Percentiles rank a stretch among this genome's conserved stretches.
Conservation (phyloP, 805 yeast genomes). For the Tetrapisispora phaffii region DNA sequence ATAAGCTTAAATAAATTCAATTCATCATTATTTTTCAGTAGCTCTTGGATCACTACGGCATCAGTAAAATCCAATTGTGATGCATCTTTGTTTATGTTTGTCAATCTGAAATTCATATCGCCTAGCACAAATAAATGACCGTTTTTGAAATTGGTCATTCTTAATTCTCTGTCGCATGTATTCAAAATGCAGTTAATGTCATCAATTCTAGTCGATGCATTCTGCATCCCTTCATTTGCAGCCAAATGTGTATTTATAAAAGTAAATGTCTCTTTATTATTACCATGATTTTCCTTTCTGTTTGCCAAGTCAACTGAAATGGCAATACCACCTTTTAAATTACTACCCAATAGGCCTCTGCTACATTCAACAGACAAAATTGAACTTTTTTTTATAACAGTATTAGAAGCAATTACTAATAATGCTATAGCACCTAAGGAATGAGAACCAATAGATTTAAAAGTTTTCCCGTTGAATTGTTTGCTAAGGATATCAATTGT, state of each 20-base stretch:
- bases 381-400: conserved; percentile 23
- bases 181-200: conserved; percentile 44
- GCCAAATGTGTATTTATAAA: conserved; percentile 64
- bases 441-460: conserved; percentile 34
- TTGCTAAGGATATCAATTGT: conserved; percentile 30
- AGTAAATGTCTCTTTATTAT: conserved; percentile 36
- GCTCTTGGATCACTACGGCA: conserved; percentile 5
- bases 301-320: conserved; percentile 35
- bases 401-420: conserved; percentile 36
- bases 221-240: conserved; percentile 61
- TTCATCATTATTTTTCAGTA: conserved; percentile 31
- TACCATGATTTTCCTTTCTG: conserved; percentile 1
- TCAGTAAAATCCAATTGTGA: background rate
- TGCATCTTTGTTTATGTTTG: conserved; percentile 8
- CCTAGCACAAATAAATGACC: conserved; percentile 73
- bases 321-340: conserved; percentile 69
- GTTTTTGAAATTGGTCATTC: conserved; percentile 37
- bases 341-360: conserved; percentile 51
- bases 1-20: conserved; percentile 24
- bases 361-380: conserved; percentile 31
- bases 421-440: conserved; percentile 53
- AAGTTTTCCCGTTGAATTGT: conserved; percentile 30
- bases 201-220: conserved; percentile 40
- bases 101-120: conserved; percentile 66
- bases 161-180: conserved; percentile 33